Conservation (phyloP, 768 basidiomycete species). For the Naganishia friedmannii region DNA sequence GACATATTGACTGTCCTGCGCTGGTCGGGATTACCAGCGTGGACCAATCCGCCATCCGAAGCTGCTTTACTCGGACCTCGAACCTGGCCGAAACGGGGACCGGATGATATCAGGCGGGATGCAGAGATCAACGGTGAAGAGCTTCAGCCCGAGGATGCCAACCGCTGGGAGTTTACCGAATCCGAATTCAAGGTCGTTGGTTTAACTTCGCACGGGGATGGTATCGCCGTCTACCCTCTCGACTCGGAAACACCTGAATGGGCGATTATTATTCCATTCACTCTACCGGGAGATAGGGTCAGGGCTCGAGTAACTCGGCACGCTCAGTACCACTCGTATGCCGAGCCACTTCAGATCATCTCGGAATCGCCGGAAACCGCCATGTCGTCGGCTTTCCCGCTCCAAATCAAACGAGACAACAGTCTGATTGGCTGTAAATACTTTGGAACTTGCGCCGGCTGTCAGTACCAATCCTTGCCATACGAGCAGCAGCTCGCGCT, state of each 20-base stretch:
- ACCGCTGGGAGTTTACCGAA: conserved; percentile 31
- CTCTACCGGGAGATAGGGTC: conserved; percentile 77
- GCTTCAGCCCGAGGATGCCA: conserved; percentile 11
- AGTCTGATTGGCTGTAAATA: conserved; percentile 27
- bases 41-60: conserved; percentile 20
- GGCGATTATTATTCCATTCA: conserved; percentile 79
- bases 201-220: conserved; percentile 32
- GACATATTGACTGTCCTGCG: conserved; percentile 29
- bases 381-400: conserved; percentile 24
- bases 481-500: conserved; percentile 80
- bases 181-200: conserved; percentile 30
- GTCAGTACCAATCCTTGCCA: conserved; percentile 88
- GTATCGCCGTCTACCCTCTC: conserved; percentile 38
- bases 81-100: conserved; percentile 29
- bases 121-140: conserved; percentile 9
- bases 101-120: conserved; percentile 9
- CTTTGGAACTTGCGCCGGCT: conserved; percentile 59
- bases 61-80: conserved; percentile 24
- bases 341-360: conserved; percentile 65
- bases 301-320: conserved; percentile 70
- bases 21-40: conserved; percentile 24
- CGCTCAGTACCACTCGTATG: conserved; percentile 66
- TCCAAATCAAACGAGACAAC: conserved; percentile 25
- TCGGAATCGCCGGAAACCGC: conserved; percentile 19
- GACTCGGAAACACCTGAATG: conserved; percentile 61